These are phyloP conservation scores for Penicillium glabrum DNA, from an alignment of 2,329 filamentous ascomycete species.

Conservation along the genomic window DNA sequence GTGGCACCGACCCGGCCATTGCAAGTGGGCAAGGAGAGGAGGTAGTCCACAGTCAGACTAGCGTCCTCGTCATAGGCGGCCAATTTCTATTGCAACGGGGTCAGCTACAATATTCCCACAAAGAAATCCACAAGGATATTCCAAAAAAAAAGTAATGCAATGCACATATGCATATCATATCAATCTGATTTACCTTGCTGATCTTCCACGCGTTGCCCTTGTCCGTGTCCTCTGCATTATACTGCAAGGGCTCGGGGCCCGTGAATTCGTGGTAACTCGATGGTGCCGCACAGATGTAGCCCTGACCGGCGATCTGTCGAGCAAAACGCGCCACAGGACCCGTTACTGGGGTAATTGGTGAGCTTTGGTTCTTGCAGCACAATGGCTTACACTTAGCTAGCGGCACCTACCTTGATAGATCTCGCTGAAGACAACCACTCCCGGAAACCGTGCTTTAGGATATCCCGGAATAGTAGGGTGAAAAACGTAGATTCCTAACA, in stretches of 20 bases:
- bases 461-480: conserved; percentile 83
- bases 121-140: no score
- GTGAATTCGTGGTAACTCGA: conserved; percentile 94
- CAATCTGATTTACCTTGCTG: conserved; percentile 60
- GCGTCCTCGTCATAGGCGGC: conserved; percentile 84
- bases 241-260: conserved; percentile 77
- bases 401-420: conserved; percentile 79
- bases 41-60: conserved; percentile 64
- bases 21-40: conserved; percentile 73
- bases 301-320: conserved; percentile 86
- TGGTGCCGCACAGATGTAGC: conserved; percentile 88
- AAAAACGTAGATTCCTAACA: conserved; percentile 79
- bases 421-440: conserved; percentile 85
- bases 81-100: conserved; percentile 58
- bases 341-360: conserved; percentile 63
- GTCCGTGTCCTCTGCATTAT: conserved; percentile 85
- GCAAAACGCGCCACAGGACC: conserved; percentile 87
- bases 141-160: background rate
- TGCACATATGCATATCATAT: background rate
- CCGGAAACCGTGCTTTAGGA: conserved; percentile 85
- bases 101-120: background rate
- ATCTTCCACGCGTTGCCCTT: conserved; percentile 85
- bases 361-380: background rate
- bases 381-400: background rate
- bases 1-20: conserved; percentile 76